Evolutionary conservation across 148 eudicot genomes (phyloP).

Genomic region (Mesembryanthemum crystallinum): DNA sequence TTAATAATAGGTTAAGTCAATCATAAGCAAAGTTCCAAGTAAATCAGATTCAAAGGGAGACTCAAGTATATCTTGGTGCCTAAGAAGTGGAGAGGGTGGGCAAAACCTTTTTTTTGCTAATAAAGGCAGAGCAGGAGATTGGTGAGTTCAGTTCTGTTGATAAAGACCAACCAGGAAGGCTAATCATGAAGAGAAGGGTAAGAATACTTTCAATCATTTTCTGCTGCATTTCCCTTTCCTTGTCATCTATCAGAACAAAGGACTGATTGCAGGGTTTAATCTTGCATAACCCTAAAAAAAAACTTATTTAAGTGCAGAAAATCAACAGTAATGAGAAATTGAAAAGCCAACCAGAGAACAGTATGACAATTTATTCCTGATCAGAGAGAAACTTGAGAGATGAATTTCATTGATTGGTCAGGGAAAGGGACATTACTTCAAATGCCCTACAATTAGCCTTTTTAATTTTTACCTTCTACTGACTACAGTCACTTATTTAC

Average conservation of each 20-base stretch:
- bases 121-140: slow-evolving; percentile 30
- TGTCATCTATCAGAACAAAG: neutral
- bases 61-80: slow-evolving; percentile 23
- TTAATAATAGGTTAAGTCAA: slow-evolving; percentile 15
- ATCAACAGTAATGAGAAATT: neutral
- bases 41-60: slow-evolving; percentile 10
- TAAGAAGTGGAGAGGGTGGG: slow-evolving; percentile 24
- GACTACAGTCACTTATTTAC: slow-evolving; percentile 24
- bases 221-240: neutral
- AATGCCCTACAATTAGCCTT: slow-evolving; percentile 24
- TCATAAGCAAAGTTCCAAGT: slow-evolving; percentile 24
- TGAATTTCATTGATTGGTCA: slow-evolving; percentile 23
- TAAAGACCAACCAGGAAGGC: slow-evolving; percentile 4
- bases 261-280: neutral
- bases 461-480: neutral
- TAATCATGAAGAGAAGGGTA: slow-evolving; percentile 8
- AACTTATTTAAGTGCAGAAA: neutral
- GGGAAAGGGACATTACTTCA: slow-evolving; percentile 11
- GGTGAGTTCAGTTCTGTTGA: slow-evolving; percentile 26
- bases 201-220: neutral
- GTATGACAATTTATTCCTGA: neutral
- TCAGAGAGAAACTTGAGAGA: neutral
- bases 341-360: slow-evolving; percentile 5
- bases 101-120: slow-evolving; percentile 28
- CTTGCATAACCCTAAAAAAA: neutral